Conservation (phyloP, 192 early-diverging fungal species). For the Coemansia aciculifera region DNA sequence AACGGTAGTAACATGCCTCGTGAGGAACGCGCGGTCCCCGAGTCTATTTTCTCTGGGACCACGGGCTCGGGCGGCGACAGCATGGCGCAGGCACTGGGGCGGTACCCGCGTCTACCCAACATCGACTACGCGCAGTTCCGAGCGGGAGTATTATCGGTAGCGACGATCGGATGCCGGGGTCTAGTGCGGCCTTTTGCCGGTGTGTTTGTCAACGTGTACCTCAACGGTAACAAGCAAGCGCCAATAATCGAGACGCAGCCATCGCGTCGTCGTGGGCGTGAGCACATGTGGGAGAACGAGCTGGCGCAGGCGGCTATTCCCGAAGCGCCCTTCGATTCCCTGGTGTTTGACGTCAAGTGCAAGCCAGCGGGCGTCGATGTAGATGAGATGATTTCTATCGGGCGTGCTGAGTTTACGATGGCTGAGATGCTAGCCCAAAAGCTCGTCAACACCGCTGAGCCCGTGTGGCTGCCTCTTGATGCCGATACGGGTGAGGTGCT, state of each 20-base stretch:
- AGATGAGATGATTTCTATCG: conserved; percentile 56
- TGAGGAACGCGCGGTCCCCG: conserved; percentile 3
- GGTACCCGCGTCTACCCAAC: conserved; percentile 55
- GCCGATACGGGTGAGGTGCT: conserved; percentile 56
- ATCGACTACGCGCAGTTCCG: conserved; percentile 53
- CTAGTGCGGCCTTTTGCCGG: conserved; percentile 52
- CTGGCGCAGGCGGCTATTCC: conserved; percentile 49
- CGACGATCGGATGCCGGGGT: conserved; percentile 47
- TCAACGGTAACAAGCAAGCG: conserved; percentile 51
- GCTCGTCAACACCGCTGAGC: conserved; percentile 49
- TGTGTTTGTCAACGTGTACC: conserved; percentile 51
- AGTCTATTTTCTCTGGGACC: conserved; percentile 51
- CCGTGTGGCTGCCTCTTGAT: conserved; percentile 55
- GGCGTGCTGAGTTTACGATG: conserved; percentile 49
- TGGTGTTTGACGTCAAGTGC: conserved; percentile 46
- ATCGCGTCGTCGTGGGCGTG: conserved; percentile 46
- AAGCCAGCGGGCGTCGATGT: conserved; percentile 39
- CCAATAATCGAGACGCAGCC: conserved; percentile 49
- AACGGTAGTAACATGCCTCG: conserved; percentile 9
- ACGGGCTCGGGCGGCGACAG: conserved; percentile 34
- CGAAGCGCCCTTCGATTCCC: conserved; percentile 34
- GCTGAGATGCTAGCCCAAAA: conserved; percentile 46
- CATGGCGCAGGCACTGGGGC: conserved; percentile 38
- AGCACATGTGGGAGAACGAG: conserved; percentile 55
- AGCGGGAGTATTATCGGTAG: conserved; percentile 47